Base-by-base conservation (phyloP, 495 filamentous ascomycete species). In the Bacidia rubella region DNA sequence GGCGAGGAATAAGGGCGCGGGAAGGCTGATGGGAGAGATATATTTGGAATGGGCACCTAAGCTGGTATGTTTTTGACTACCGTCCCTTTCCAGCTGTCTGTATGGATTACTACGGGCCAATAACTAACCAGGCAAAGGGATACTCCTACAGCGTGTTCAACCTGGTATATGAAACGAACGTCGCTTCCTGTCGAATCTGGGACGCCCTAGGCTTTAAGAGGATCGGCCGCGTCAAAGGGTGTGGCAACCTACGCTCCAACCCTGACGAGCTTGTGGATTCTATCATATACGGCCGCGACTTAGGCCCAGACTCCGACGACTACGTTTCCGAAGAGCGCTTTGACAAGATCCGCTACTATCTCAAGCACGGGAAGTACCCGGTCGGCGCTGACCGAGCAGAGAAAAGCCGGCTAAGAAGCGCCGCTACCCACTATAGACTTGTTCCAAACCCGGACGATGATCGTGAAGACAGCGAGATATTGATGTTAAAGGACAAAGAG, bases 121-220 rank as follows among this genome's bases (percentile, higher is more conserved):
- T 45, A 11, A 22, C 39, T 45, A 12, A 27, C 51, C 24, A 9
- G 5, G 43, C 43, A 25, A 49, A 86, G 71, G 92, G 92, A 19
- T 98, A 95, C 65, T 86, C 83, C 29, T 97, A 97, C 71, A 88
- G 85, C 11, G 87, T 98, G 32, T 98, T 98, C 75, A 97, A 98
- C 65, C 77, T 98, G 29, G 90, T 98, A 15, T 98, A 95, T 67
- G 92, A 97, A 72, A 96, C 86, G 54, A 97, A 98, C 65, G 82
- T 93, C 32, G 92, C 87, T 2, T 95, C 90, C 17, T 89, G 86
- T 62, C 85, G 86, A 44, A 89, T 98, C 54, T 98, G 92, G 92
- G 92, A 98, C 67, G 86, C 83, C 1, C 75, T 98, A n/a, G 92
- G 92, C 25, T 98, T 98, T 70, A 95, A 98, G 70, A 82, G 92